These are phyloP conservation scores for Komagataella mondaviorum DNA, from an alignment of 805 yeast genomes.

Conservation along the genomic window DNA sequence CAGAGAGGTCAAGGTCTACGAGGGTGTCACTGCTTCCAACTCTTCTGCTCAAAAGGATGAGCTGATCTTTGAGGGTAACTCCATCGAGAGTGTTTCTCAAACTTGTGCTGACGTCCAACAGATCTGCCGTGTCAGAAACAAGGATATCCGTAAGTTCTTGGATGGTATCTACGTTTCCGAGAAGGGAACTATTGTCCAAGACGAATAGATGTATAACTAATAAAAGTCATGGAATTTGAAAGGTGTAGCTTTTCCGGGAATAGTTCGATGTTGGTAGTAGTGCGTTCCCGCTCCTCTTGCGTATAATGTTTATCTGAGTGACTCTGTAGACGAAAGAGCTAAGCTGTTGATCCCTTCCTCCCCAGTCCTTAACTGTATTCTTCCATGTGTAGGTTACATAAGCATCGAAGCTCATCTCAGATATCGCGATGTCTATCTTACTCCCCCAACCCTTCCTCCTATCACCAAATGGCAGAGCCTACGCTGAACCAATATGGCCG, in stretches of 20 bases:
- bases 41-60: constrained; percentile 89
- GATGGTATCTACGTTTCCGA: constrained; percentile 99
- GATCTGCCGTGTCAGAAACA: constrained; percentile 97
- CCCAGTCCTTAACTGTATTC: background rate
- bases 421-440: background rate
- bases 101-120: constrained; percentile 98
- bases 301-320: background rate
- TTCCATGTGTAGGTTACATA: background rate
- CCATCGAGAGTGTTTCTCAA: constrained; percentile 94
- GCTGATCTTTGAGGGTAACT: constrained; percentile 86
- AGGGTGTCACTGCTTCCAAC: constrained; percentile 79
- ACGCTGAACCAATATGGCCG: constrained; percentile 29
- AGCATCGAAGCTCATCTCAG: background rate
- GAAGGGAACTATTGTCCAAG: constrained; percentile 60
- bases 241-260: too few relatives aligned
- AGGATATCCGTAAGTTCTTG: constrained; percentile 99
- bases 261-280: background rate
- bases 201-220: background rate
- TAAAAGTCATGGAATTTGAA: background rate
- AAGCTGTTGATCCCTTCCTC: too few relatives aligned
- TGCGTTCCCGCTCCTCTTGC: too few relatives aligned
- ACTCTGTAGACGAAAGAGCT: too few relatives aligned
- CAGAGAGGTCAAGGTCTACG: constrained; percentile 74
- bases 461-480: background rate
- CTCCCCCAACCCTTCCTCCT: too few relatives aligned